Base-by-base conservation (phyloP, 768 basidiomycete species). In the Termitomyces sp. region DNA sequence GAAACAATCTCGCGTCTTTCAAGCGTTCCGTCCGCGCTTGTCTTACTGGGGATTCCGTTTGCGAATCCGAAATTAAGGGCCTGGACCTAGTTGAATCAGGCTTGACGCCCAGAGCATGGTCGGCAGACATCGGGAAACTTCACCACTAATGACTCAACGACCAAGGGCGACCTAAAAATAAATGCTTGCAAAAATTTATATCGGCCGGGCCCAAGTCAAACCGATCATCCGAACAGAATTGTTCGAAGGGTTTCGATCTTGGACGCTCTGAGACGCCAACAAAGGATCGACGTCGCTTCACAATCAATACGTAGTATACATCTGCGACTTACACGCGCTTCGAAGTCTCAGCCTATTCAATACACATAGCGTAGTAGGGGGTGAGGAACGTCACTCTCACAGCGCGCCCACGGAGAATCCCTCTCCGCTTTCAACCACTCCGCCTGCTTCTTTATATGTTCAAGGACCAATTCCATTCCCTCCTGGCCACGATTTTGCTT, bases 361-460 rank as follows among this genome's bases (percentile, higher is more conserved):
- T 54, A 26, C 54, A 62, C 59, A 20, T 56, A 56, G 47, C 30
- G 30, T 16, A 62, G 35, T 13, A 54, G 18, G 5, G 59, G 58
- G 10, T 53, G 59, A 35, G 43, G n/a, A 14, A 52, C 50, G 23
- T 63, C 59, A 26, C 54, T 62, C 52, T 59, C 56, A 4, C 64
- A 59, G 8, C 48, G 43, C 10, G 59, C 64, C 59, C 61, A 63
- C n/a, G 59, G 50, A 4, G 57, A 56, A 32, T 65, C 41, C 35
- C 57, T 41, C 48, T 61, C 50, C 0, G 30, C 38, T 36, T 46
- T 50, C 35, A 65, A 51, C 64, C 59, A 65, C 46, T 63, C 57
- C 30, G 59, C 61, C 59, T 63, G 59, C 18, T 18, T 53, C 51
- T 47, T 41, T 50, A 62, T 59, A 36, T 63, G 57, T 51, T 59